Base-by-base conservation (phyloP, 345 rosid species). In the Ceriops zippeliana region DNA sequence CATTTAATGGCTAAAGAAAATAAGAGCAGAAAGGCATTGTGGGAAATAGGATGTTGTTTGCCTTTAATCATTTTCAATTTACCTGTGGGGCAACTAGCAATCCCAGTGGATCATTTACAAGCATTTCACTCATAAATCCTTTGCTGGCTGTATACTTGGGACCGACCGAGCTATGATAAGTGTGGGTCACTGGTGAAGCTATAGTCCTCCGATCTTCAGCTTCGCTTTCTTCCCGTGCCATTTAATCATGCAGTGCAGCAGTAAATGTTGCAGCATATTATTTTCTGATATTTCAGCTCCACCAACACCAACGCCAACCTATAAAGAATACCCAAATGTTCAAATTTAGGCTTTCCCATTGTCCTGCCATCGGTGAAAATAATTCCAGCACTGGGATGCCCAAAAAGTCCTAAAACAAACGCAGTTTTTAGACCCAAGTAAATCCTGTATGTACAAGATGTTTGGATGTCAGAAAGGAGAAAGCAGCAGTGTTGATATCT, bases 161-260 rank as follows among this genome's bases (percentile, higher is more conserved):
- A 63, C 71, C 68, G 63, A 74, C 80, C 71, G 75, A 30, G 61
- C 61, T 20, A 83, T 85, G 75, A 83, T 79, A 79, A 70, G 46
- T 61, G 51, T 61, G 51, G 51, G 49, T 42, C 17, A 42, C 49
- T 42, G 49, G 49, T 72, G 72, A 67, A 72, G 47, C 71, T 63
- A 65, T 5, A 35, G 71, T 53, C 62, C 65, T 69, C 71, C 61
- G 62, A 54, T 20, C 79, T 69, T 65, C 71, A 57, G 26, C 52
- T 51, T 72, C 67, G 62, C 20, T 59, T 61, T 52, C 57, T 68
- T 37, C 27, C 70, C 74, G 62, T 74, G 26, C 67, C 72, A 56
- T 52, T 52, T 73, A 59, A 61, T 73, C 46, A 70, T 69, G 49
- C 34, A 5, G 61, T 24, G 11, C 27, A 15, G 7, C 19, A 61